Evolutionary conservation across 192 early-diverging fungal genomes (phyloP), one percentile per base, ranked within the genome.

Genomic region (Piromyces finnis): DNA sequence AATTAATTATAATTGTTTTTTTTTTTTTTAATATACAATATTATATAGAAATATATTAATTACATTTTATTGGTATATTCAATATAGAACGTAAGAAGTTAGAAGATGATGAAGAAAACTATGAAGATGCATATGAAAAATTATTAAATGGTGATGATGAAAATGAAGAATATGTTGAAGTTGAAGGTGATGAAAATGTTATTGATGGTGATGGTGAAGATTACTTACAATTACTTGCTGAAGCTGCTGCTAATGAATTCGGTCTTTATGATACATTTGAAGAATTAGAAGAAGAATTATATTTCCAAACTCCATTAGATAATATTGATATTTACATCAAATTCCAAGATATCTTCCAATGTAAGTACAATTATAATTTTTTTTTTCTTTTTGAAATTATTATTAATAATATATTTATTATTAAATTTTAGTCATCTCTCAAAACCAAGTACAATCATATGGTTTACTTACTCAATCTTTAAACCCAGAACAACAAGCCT

Each of bases 221-320:
- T 84, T 88, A 91, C 77, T 83, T 93, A 15, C 85, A 88, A 79
- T 85, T 86, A 37, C 87, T 94, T 78, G 90, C 89, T 15, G 81
- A 16, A 17, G 81, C 81, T 18, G 81, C 77, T 30, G n/a, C 68
- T 14, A 84, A 82, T n/a, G 51, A 68, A 68, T 68, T 68, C n/a
- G 51, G 51, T 22, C 18, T 18, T 26, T 68, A n/a, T 68, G 51
- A 92, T 17, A 86, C 88, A 30, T 89, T 88, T 28, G 90, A 90
- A n/a, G 87, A 86, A 26, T 85, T 94, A 41, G 88, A 93, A 41
- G 94, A 95, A 82, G 92, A 94, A 82, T 88, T 92, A 29, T 85
- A 90, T 29, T 92, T 94, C 41, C 92, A 94, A 82, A 92, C 92
- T 36, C 93, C 93, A 28, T 84, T 95, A 79, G 94, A 95, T 83